Conservation (phyloP, 2,329 filamentous ascomycete species). For the Claviceps sp. region DNA sequence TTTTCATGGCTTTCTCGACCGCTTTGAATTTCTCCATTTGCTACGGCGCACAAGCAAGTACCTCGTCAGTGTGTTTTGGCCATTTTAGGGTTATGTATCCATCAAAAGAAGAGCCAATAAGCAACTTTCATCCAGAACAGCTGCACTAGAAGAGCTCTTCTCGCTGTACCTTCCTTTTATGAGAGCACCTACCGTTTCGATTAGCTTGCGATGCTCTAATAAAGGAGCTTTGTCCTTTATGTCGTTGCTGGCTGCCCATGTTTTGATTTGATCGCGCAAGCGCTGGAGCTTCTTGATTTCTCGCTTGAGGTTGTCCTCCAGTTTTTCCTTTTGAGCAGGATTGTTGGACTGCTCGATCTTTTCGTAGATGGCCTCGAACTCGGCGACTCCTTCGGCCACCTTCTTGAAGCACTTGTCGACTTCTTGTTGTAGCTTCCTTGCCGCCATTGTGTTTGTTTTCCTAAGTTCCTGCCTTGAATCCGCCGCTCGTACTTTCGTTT, state of each 20-base stretch:
- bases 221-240: constrained; percentile 98
- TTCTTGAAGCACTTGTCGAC: constrained; percentile 99
- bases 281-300: constrained; percentile 99
- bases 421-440: constrained; percentile 92
- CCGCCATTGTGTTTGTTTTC: constrained; percentile 55
- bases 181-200: constrained; percentile 68
- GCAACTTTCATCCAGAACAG: neutral
- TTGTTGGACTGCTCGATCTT: constrained; percentile 93
- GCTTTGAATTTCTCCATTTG: constrained; percentile 99
- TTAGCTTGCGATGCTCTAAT: constrained; percentile 85
- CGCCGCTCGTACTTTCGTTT: neutral
- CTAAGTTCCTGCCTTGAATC: neutral
- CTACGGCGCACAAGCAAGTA: constrained; percentile 29
- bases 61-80: neutral
- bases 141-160: neutral
- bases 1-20: constrained; percentile 99
- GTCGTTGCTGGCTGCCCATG: constrained; percentile 95
- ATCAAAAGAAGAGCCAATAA: neutral
- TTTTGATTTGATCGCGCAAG: constrained; percentile 97
- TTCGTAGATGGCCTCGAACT: constrained; percentile 92
- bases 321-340: constrained; percentile 91
- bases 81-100: neutral
- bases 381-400: constrained; percentile 79
- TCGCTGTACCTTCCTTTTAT: neutral
- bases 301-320: constrained; percentile 94